Conservation (phyloP, 768 basidiomycete species). For the Mycena maculata region DNA sequence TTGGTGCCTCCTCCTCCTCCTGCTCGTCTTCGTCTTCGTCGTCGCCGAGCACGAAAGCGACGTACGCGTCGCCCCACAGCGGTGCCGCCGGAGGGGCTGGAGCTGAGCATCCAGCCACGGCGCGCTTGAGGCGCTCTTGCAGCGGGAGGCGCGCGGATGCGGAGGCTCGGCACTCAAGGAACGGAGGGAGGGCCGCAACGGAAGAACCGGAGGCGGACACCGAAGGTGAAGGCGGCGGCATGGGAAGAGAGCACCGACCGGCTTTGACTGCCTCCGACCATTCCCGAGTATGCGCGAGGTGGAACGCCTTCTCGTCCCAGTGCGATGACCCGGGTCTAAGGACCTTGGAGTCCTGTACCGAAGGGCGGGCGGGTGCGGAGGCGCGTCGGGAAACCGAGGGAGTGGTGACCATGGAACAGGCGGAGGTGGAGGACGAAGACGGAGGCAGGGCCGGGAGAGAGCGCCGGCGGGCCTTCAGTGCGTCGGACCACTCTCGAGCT, state of each 20-base stretch:
- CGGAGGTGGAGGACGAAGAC: not conserved
- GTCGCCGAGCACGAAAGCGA: not conserved
- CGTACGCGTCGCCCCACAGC: conserved; percentile 22
- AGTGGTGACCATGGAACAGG: too few species aligned
- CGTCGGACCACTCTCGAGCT: not conserved
- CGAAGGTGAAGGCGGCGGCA: not conserved
- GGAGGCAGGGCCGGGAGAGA: not conserved
- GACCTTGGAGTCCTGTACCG: too few species aligned
- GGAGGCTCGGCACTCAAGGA: not conserved
- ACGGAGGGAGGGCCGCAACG: too few species aligned
- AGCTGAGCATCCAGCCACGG: not conserved
- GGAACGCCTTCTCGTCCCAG: not conserved
- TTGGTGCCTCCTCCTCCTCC: too few species aligned
- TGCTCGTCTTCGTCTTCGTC: not conserved
- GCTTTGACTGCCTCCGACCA: not conserved
- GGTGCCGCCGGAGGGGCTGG: not conserved
- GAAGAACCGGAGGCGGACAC: not conserved
- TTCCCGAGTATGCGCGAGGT: not conserved
- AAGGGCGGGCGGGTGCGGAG: conserved; percentile 3
- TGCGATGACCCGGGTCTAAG: too few species aligned
- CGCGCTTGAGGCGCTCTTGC: conserved; percentile 10
- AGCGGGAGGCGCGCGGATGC: conserved; percentile 7
- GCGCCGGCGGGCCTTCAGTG: not conserved
- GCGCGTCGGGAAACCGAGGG: not conserved
- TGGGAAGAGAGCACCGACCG: not conserved